Base-by-base conservation (phyloP, 2,329 filamentous ascomycete genomes). In the Cercospora zeae-maydis region DNA sequence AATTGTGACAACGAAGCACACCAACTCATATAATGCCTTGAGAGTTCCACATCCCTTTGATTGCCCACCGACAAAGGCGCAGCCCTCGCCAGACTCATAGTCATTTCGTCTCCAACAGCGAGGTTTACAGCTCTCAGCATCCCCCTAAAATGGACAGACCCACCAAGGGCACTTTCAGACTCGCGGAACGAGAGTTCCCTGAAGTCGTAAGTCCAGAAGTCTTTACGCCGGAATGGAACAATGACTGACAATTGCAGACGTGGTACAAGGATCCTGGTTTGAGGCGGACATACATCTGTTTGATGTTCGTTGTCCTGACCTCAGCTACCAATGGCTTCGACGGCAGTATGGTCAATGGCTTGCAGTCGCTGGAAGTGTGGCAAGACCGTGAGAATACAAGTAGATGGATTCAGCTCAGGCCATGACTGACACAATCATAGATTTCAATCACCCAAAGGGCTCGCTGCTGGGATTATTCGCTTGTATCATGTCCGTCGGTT, bases 401-500 rank as follows among this genome's bases (percentile, higher is more conserved):
- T n/a, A 42, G n/a, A 21, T 11, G 9, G 10, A 3, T 7, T 21
- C 36, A 16, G 9, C 10, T 21, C 21, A 16, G 19, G 31, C 52
- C 10, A 8, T 1, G n/a, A n/a, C 36, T 39, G 19, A 37, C 14
- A 34, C n/a, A 10, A 13, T 9, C 2, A 10, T 31, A 71, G 68
- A 71, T 56, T 78, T 78, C 69, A 47, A 74, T 60, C 42, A 70
- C 47, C 70, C 72, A 1, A 63, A 54, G 10, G 70, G 75, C 4
- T 69, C 78, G 1, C 72, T 75, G 34, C 75, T 80, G 47, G 80
- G 80, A 64, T 74, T 82, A 27, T 72, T 82, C 30, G 77, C 78
- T 54, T 77, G 76, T 54, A 81, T 82, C 66, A 80, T 82, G 78
- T 79, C 79, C 45, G 76, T 83, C 52, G 82, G 81, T 59, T 80